Percentiles rank a stretch among this genome's conserved stretches.
These are phyloP conservation scores for Puccinia novopanici DNA, from an alignment of 1,284 basidiomycete species.

Conservation along the genomic window DNA sequence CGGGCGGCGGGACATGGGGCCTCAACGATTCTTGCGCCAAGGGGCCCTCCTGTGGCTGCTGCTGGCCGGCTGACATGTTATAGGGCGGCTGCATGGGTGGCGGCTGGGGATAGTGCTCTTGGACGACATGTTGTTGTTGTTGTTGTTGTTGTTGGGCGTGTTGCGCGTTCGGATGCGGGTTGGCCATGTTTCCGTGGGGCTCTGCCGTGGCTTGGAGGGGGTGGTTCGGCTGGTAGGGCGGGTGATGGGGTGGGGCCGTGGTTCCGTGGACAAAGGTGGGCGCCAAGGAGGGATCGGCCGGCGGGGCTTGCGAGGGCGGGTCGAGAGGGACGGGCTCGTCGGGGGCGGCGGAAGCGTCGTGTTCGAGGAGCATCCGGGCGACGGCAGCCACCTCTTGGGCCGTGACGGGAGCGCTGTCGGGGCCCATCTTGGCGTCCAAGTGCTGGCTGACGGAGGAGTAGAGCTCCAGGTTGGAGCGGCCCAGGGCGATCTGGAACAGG, in stretches of 20 bases:
- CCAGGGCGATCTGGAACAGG: slow-evolving; percentile 32
- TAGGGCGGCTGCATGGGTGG: not conserved
- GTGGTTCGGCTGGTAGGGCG: too few species aligned
- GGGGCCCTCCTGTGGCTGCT: not conserved
- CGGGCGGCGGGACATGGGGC: not conserved
- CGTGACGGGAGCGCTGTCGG: not conserved
- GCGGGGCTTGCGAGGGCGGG: not conserved
- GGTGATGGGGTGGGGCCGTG: too few species aligned
- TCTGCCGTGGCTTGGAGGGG: too few species aligned
- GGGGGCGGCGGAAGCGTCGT: not conserved
- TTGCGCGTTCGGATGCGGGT: not conserved
- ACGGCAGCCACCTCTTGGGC: slow-evolving; percentile 19
- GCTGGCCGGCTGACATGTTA: not conserved
- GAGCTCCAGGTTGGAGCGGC: slow-evolving; percentile 23
- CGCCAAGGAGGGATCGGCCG: not conserved
- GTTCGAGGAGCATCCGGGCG: slow-evolving; percentile 19
- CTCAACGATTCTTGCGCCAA: not conserved
- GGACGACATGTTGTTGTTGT: not conserved
- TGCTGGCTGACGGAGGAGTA: slow-evolving; percentile 21
- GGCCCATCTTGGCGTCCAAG: slow-evolving; percentile 3
- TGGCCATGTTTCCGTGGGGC: too few species aligned
- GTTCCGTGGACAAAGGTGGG: not conserved
- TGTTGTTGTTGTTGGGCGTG: not conserved
- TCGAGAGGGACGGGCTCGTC: not conserved
- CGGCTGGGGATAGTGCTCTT: not conserved